Base-by-base conservation (phyloP, 75 land plant species). In the Chamaecyparis obtusa region DNA sequence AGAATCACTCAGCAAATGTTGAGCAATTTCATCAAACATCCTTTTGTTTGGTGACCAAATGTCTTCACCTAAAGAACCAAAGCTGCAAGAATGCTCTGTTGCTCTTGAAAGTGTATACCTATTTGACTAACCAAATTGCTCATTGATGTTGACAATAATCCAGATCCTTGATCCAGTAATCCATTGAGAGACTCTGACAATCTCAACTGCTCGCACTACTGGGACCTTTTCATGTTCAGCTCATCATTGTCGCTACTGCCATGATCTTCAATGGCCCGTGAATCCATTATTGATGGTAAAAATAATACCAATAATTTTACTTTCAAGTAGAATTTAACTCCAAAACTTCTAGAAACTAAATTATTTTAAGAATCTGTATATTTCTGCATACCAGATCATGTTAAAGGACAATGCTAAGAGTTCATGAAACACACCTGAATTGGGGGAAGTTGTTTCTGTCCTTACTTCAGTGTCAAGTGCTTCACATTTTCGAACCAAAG, bases 1-100 rank as follows among this genome's bases (percentile, higher is more conserved):
- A 39, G 88, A 86, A 88, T 96, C 98, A 57, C 92, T 89, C 9
- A 95, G 90, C 33, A 96, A 89, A 90, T 90, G 84, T 54, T 93
- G 93, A 21, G 94, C 88, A 69, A 96, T 90, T 43, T 95, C 93
- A 33, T 95, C 95, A 81, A 96, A 67, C 27, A 89, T 83, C 36
- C 64, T 90, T 74, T 87, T 89, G 87, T 72, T 87, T 33, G 90
- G 89, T 27, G 89, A 48, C 21, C 85, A 37, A 78, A 43, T 74
- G 32, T 84, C 85, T 13, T 83, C 84, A 17, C 71, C 78, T 5
- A 86, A 55, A 78, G 76, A 69, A 46, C 85, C 39, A 39, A 89
- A 82, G 85, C 86, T 89, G 43, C 81, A 86, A 77, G 90, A 76
- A 21, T 86, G 87, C 86, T 93, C 89, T 90, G 89, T 88, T 90